phyloP scores from a whole-genome alignment of 345 rosid genomes.

The Ricinus communis region DNA sequence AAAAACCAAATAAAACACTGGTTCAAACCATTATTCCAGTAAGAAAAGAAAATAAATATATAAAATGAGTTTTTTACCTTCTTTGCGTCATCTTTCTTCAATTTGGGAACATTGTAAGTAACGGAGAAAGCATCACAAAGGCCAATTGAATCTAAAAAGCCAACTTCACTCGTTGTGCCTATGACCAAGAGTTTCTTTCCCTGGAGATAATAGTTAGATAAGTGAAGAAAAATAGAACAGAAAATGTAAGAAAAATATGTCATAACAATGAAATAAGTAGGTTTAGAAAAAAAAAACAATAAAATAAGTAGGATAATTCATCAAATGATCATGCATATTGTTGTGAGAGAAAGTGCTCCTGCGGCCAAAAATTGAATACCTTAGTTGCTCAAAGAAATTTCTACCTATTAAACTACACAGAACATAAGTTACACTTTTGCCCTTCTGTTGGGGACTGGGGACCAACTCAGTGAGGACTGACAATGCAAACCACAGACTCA shows the following conservation, averaged over 20 bases:
- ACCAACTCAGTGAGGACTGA: not conserved
- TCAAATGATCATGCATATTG: not conserved
- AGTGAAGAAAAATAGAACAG: not conserved
- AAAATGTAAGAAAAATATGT: not conserved
- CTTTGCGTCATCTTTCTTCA: slow-evolving; percentile 74
- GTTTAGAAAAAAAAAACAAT: too few relatives aligned
- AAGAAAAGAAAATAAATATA: not conserved
- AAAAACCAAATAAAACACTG: not conserved
- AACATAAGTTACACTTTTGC: not conserved
- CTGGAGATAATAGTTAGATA: slow-evolving; percentile 36
- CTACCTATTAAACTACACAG: slow-evolving; percentile 1
- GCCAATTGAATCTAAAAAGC: slow-evolving; percentile 78
- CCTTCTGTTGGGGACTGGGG: not conserved
- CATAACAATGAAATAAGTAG: not conserved
- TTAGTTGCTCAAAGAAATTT: not conserved
- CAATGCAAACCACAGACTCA: not conserved
- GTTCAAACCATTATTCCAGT: too few relatives aligned
- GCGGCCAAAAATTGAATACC: not conserved
- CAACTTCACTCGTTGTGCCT: slow-evolving; percentile 88
- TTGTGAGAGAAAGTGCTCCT: not conserved
- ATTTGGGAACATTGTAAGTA: slow-evolving; percentile 65
- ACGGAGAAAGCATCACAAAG: slow-evolving; percentile 73
- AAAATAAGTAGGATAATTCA: not conserved
- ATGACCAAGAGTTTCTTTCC: slow-evolving; percentile 88
- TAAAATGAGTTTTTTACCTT: slow-evolving; percentile 46